Base-by-base conservation (phyloP, 1,284 basidiomycete genomes). In the Cerioporus squamosus region DNA sequence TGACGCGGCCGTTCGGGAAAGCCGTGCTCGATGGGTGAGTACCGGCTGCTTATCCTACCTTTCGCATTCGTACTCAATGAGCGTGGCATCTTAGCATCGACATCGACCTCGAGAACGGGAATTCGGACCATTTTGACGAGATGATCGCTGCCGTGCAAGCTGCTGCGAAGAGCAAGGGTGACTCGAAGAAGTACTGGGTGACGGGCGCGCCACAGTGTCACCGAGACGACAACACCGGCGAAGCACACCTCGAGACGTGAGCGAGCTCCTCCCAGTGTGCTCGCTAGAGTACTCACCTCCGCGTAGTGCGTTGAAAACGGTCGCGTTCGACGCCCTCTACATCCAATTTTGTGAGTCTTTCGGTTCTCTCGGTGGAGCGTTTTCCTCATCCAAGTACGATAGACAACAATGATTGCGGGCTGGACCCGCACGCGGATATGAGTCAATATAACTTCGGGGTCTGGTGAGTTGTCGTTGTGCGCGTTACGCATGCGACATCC, bases 171-270 rank as follows among this genome's bases (percentile, higher is more conserved):
- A 20, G 40, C 40, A 43, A 74, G 44, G 76, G 77, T 33, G 85
- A 81, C 10, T 78, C 71, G 71, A 87, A 88, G 70, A 62, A 66
- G 82, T 87, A 86, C 68, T 87, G 83, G 63, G 73, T 87, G 55
- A 86, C 84, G n/a, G 85, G 77, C 62, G 85, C 86, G 4, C 86
- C 85, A 18, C 86, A 88, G 62, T 87, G 86, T 70, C 83, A 83
- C 4, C 87, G 75, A n/a, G n/a, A n/a, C n/a, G n/a, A n/a, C n/a
- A n/a, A n/a, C n/a, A 73, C 86, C 86, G n/a, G n/a, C 0, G 86
- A 87, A 66, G 80, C 81, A 5, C 79, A 77, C 55, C 66, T 88
- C 3, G 84, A 84, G 31, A 68, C 61, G 68, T 68, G 33, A 44
- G 63, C 55, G 9, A 3, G 8, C 40, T 22, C n/a, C 10, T 18